phyloP scores from a whole-genome alignment of 1,284 basidiomycete genomes.

The Cronartium ribicola region DNA sequence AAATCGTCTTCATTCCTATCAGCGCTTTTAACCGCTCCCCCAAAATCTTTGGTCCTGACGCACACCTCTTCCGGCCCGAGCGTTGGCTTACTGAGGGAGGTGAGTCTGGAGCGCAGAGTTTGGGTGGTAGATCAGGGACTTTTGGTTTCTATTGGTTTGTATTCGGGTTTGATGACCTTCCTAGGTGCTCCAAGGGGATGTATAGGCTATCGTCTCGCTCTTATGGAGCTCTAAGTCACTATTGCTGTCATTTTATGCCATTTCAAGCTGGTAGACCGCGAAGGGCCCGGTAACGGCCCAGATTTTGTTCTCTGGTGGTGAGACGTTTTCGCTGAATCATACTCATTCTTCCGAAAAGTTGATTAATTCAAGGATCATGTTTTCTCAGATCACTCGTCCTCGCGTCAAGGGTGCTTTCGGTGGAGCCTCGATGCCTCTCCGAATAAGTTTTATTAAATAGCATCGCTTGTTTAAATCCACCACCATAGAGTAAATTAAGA shows the following conservation, averaged over 20 bases:
- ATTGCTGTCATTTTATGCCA: neutral
- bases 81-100: slow-evolving; percentile 52
- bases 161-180: slow-evolving; percentile 54
- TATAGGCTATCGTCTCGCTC: slow-evolving; percentile 54
- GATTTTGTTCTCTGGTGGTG: neutral
- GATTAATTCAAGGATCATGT: neutral
- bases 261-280: neutral
- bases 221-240: slow-evolving; percentile 52
- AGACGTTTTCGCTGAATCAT: neutral
- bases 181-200: slow-evolving; percentile 55
- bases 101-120: neutral
- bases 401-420: neutral
- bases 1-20: slow-evolving; percentile 54
- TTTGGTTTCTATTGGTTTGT: too few species aligned
- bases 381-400: neutral
- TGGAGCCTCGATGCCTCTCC: neutral
- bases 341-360: neutral
- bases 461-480: neutral
- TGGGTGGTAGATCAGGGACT: neutral
- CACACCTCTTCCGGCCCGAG: slow-evolving; percentile 54
- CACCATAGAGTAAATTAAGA: too few species aligned
- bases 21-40: slow-evolving; percentile 54
- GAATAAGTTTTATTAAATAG: neutral
- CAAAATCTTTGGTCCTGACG: slow-evolving; percentile 56
- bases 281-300: neutral